Evolutionary conservation across 306 rosid species (phyloP), one percentile per base, ranked within the genome.

Genomic region (Glycine tomentella): DNA sequence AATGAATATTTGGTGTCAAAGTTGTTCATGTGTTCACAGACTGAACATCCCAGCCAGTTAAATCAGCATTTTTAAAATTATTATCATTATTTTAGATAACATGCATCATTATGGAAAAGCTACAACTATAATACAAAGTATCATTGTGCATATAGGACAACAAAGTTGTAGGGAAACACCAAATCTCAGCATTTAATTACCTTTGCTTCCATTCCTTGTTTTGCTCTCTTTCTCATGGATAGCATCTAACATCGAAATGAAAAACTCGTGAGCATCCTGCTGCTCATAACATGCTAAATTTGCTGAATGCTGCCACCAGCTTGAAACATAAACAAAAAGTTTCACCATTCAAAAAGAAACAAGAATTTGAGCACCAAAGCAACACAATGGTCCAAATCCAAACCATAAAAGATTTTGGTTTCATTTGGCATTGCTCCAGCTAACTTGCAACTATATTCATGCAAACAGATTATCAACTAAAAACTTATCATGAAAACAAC

Each of bases 261-360:
- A 95, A 85, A 95, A 95, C 61, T 95, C 99, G 52, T 95, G 99
- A 48, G 99, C 99, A 80, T 95, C 99, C 85, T 95, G 99, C 87
- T 95, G 99, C 81, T 91, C 94, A 69, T 93, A 95, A 86, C 97
- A 90, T 17, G 98, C 98, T 78, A 90, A 88, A 90, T 93, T 93
- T 64, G 91, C 92, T 1, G 98, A 94, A 77, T 95, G 94, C 81
- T 91, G 98, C 98, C 99, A 95, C 98, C 99, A 95, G 89, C 99
- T 95, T 90, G 84, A 90, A 86, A 91, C 87, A 83, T 76, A 89
- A 88, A 91, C 69, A 82, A 87, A 79, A 86, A 31, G 80, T 87
- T 81, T 75, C 80, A 89, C 86, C 84, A 88, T 75, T 81, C 80
- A 55, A 79, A 42, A 81, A 86, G 86, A 80, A 80, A 86, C 63